phyloP scores from a whole-genome alignment of 441 rosid species.

The Brassica hybrid region DNA sequence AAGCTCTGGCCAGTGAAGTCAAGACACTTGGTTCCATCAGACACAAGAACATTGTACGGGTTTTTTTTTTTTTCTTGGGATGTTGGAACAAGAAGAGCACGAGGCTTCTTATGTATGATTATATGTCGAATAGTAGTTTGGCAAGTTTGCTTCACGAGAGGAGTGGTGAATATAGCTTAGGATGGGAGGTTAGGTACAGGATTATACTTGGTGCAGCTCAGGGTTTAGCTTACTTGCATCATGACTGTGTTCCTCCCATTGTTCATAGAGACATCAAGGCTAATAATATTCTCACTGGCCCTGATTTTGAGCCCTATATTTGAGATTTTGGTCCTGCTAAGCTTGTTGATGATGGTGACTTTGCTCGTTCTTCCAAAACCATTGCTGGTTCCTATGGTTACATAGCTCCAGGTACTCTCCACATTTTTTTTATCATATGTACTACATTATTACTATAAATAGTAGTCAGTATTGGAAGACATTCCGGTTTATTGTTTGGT shows the following conservation, averaged over 20 bases:
- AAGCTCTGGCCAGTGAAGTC: slow-evolving; percentile 76
- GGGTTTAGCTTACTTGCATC: slow-evolving; percentile 73
- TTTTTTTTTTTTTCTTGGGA: slow-evolving; percentile 50
- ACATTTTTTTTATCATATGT: background rate
- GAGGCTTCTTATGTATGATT: slow-evolving; percentile 72
- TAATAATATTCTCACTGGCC: slow-evolving; percentile 74
- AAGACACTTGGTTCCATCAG: slow-evolving; percentile 76
- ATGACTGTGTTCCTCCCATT: slow-evolving; percentile 71
- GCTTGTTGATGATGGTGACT: slow-evolving; percentile 66
- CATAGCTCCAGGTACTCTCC: slow-evolving; percentile 70
- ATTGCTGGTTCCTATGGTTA: slow-evolving; percentile 78
- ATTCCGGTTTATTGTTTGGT: background rate
- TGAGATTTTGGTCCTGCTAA: slow-evolving; percentile 77
- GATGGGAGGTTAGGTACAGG: slow-evolving; percentile 66
- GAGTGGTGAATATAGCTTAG: slow-evolving; percentile 51
- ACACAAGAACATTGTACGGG: slow-evolving; percentile 69
- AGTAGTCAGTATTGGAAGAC: background rate
- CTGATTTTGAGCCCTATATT: slow-evolving; percentile 63
- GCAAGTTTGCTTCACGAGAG: slow-evolving; percentile 68
- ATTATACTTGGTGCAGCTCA: slow-evolving; percentile 66
- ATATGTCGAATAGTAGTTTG: slow-evolving; percentile 72
- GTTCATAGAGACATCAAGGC: slow-evolving; percentile 79
- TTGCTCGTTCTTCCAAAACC: slow-evolving; percentile 68
- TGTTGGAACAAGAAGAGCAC: slow-evolving; percentile 72
- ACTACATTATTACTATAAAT: background rate